Conservation (phyloP, 306 rosid genomes). For the Canavalia gladiata region DNA sequence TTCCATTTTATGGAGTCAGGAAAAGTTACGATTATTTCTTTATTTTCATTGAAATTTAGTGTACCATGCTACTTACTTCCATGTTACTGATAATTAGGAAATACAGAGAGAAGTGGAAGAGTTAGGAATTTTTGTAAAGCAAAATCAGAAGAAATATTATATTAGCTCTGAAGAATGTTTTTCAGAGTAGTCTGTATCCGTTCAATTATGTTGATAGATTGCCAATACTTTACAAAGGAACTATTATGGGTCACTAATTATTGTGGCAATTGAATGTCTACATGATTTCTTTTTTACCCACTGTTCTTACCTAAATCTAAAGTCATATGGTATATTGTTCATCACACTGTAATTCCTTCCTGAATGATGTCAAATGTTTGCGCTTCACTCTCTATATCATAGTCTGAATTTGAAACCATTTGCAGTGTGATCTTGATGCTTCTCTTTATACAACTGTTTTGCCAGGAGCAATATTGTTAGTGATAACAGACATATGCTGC, state of each 20-base stretch:
- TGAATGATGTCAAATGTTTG: conserved; percentile 13
- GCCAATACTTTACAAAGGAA: conserved; percentile 18
- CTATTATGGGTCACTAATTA: conserved; percentile 19
- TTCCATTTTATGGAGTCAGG: conserved; percentile 23
- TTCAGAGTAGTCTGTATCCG: neutral
- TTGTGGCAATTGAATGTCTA: conserved; percentile 28
- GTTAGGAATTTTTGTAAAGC: conserved; percentile 20
- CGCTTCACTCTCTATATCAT: conserved; percentile 29
- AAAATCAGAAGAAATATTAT: conserved; percentile 31
- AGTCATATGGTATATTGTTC: conserved; percentile 13
- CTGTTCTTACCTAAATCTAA: conserved; percentile 19
- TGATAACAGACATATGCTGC: conserved; percentile 82
- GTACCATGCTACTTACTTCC: conserved; percentile 34
- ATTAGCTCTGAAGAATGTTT: neutral
- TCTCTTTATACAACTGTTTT: conserved; percentile 45
- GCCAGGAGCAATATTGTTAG: conserved; percentile 90
- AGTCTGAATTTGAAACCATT: conserved; percentile 45
- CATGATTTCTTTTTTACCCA: conserved; percentile 11
- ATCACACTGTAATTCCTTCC: conserved; percentile 20
- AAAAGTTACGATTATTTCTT: conserved; percentile 11
- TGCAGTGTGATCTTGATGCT: conserved; percentile 47
- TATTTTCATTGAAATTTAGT: conserved; percentile 29
- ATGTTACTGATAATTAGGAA: conserved; percentile 26
- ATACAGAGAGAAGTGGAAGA: conserved; percentile 33
- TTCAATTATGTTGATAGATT: conserved; percentile 6